These are phyloP conservation scores for Gossypium bickii DNA, from an alignment of 345 rosid genomes.

Conservation along the genomic window DNA sequence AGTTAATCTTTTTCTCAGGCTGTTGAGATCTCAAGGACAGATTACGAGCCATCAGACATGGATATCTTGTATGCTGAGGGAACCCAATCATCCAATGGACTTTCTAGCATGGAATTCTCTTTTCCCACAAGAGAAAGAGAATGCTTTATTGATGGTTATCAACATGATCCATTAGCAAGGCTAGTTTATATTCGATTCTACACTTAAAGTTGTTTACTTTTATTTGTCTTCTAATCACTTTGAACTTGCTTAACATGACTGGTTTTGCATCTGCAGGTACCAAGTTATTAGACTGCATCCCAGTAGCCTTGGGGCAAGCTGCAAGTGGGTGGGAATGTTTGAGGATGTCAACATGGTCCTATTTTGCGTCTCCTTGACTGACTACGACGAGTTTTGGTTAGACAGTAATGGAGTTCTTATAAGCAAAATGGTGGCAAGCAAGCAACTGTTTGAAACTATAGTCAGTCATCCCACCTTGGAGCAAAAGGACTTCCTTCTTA, in stretches of 20 bases:
- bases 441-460: conserved; percentile 50
- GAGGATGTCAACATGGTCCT: conserved; percentile 69
- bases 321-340: conserved; percentile 81
- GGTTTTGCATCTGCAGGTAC: conserved; percentile 44
- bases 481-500: conserved; percentile 67
- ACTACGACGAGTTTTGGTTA: conserved; percentile 46
- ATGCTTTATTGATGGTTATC: conserved; percentile 30
- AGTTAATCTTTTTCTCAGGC: conserved; percentile 43
- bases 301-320: conserved; percentile 60
- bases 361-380: conserved; percentile 68
- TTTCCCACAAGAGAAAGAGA: conserved; percentile 43
- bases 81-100: conserved; percentile 56
- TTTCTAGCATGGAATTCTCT: conserved; percentile 70
- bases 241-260: neutral
- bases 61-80: conserved; percentile 87
- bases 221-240: neutral
- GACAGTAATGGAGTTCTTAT: conserved; percentile 44
- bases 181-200: conserved; percentile 23
- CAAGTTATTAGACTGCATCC: conserved; percentile 80
- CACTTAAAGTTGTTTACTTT: neutral
- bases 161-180: conserved; percentile 48
- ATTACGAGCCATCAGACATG: conserved; percentile 70
- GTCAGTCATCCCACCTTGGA: conserved; percentile 54
- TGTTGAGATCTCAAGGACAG: conserved; percentile 63
- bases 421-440: conserved; percentile 87